Evolutionary conservation across 2,329 filamentous ascomycete species (phyloP).

Genomic region (Cytospora chrysosperma): DNA sequence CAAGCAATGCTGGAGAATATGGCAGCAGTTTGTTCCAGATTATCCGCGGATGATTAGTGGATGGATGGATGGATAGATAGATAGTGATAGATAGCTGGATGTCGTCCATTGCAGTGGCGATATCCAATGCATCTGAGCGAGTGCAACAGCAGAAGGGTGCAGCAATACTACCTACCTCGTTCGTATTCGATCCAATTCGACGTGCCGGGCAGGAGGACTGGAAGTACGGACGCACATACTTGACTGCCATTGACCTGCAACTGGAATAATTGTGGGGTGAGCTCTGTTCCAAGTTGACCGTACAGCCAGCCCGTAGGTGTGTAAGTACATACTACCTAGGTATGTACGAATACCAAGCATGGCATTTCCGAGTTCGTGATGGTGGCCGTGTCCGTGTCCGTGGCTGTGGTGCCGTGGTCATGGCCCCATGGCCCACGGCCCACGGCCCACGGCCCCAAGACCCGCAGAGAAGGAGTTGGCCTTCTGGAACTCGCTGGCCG

Average conservation of each 20-base stretch:
- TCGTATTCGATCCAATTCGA: neutral
- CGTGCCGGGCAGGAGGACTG: neutral
- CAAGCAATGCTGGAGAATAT: neutral
- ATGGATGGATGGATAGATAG: neutral
- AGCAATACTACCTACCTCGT: no score
- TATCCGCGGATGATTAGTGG: neutral
- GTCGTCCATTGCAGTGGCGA: neutral
- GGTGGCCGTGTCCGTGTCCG: neutral
- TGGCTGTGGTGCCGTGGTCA: no score
- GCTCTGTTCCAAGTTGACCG: no score
- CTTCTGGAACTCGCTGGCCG: neutral
- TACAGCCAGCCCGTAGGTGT: no score
- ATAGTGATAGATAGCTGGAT: neutral
- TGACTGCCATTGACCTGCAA: no score
- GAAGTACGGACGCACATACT: no score
- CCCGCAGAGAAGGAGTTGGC: neutral
- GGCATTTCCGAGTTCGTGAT: neutral
- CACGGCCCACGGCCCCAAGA: no score
- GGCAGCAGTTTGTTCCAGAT: no score
- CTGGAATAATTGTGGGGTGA: no score
- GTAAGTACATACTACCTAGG: no score
- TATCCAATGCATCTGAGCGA: neutral
- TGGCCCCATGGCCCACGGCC: no score
- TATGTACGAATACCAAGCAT: no score
- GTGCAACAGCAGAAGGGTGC: neutral